Evolutionary conservation across 2,329 filamentous ascomycete species (phyloP).

Genomic region (Botrytis porri): DNA sequence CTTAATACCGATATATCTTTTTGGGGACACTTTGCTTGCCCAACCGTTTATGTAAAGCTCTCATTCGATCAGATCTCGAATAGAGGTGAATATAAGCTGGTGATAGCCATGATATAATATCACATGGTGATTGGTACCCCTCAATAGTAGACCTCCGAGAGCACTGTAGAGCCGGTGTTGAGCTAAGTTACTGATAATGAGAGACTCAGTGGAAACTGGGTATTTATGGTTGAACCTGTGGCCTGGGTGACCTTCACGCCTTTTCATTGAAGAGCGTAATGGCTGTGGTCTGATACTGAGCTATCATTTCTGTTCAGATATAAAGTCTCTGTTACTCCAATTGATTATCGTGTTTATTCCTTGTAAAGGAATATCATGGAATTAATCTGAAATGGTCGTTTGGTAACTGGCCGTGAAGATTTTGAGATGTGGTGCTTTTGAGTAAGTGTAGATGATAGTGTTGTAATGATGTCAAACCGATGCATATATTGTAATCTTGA

Average conservation of each 20-base stretch:
- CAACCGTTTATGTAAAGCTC: neutral
- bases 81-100: neutral
- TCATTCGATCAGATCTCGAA: neutral
- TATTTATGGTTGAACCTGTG: neutral
- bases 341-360: neutral
- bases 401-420: neutral
- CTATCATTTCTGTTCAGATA: neutral
- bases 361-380: neutral
- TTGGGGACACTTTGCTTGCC: neutral
- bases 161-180: neutral
- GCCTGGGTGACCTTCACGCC: rapidly evolving
- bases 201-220: neutral
- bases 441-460: neutral
- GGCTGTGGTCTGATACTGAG: neutral
- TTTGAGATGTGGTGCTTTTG: neutral
- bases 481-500: neutral
- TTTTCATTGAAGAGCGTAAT: neutral
- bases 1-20: neutral
- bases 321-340: neutral
- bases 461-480: neutral
- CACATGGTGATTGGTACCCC: neutral
- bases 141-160: neutral
- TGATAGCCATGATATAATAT: neutral
- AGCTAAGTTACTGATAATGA: neutral
- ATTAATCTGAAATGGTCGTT: neutral